Evolutionary conservation across 202 grass and related monocot genomes (phyloP).

Genomic region (Miscanthus sacchariflorus): DNA sequence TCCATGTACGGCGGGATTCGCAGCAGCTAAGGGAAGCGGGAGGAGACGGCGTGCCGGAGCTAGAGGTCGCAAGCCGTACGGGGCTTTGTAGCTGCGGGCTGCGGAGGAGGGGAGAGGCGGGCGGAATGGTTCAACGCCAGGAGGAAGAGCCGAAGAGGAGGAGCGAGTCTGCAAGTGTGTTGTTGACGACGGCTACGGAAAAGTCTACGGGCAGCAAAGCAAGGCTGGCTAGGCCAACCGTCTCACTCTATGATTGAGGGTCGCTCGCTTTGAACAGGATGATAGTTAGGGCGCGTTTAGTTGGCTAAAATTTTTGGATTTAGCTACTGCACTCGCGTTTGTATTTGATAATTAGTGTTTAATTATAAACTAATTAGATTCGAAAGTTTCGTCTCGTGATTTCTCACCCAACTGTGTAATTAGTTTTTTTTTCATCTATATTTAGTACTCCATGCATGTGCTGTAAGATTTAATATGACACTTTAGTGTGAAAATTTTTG

Average conservation of each 20-base stretch:
- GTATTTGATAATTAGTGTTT: too few relatives aligned
- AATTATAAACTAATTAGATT: too few relatives aligned
- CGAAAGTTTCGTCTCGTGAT: too few relatives aligned
- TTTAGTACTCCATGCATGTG: too few relatives aligned
- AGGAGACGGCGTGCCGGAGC: not conserved
- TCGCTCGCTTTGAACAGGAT: not conserved
- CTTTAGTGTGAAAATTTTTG: too few relatives aligned
- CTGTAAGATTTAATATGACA: too few relatives aligned
- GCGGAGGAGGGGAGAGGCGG: not conserved
- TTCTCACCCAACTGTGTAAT: too few relatives aligned
- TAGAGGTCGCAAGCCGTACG: not conserved
- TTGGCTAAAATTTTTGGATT: too few relatives aligned
- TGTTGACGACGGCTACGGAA: not conserved
- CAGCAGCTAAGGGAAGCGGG: too few relatives aligned
- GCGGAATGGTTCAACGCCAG: constrained; percentile 34
- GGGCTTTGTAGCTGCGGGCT: constrained; percentile 4
- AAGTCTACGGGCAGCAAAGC: not conserved
- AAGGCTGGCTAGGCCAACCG: not conserved
- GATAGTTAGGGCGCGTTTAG: not conserved
- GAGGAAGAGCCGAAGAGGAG: not conserved
- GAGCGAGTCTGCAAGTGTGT: not conserved
- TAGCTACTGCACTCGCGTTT: too few relatives aligned
- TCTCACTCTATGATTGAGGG: not conserved
- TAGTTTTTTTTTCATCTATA: too few relatives aligned
- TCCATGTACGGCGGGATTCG: constrained; percentile 45